Evolutionary conservation across 2,329 filamentous ascomycete species (phyloP), one percentile per base, ranked within the genome.

Genomic region (Neonectria neomacrospora): DNA sequence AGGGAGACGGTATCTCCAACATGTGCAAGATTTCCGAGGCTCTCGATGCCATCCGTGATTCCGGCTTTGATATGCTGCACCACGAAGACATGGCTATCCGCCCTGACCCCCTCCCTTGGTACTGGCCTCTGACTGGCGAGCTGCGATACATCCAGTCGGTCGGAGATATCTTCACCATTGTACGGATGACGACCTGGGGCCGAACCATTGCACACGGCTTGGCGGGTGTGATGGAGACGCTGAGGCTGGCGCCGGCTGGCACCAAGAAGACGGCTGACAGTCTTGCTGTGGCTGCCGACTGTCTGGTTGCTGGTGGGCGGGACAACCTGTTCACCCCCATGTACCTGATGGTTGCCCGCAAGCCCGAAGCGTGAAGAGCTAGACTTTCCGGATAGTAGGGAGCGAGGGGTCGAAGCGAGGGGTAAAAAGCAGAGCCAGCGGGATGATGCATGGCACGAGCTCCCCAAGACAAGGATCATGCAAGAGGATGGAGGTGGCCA

Each of bases 311-410:
- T 51, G 95, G 95, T 80, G 95, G 90, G 37, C 88, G 89, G 78
- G 86, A 94, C 82, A 92, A 97, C 79, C 86, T 98, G n/a, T 98
- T 98, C 82, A 98, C 95, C 1, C 95, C 95, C 60, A 98, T 98
- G 95, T 97, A 97, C 82, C 84, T 98, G 76, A 97, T 97, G 93
- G 88, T 97, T 63, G 95, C 89, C 65, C 89, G 92, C 81, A 97
- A 97, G 86, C 93, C 95, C 54, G 69, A 61, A 39, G 71, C 69
- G 50, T 73, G 72, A 66, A 61, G 16, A 4, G 8, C 11, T 32
- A 20, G 23, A 20, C 20, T 8, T 20, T 39, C 20, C 20, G 30
- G 30, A 42, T 16, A 55, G 34, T 14, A 48, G 34, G 14, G 5
- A 45, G 16, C 26, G 32, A 34, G 47, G 22, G n/a, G 34, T 45